Evolutionary conservation across 176 grass and related monocot species (phyloP), one percentile per base, ranked within the genome.

Genomic region (Tuctoria greenei): DNA sequence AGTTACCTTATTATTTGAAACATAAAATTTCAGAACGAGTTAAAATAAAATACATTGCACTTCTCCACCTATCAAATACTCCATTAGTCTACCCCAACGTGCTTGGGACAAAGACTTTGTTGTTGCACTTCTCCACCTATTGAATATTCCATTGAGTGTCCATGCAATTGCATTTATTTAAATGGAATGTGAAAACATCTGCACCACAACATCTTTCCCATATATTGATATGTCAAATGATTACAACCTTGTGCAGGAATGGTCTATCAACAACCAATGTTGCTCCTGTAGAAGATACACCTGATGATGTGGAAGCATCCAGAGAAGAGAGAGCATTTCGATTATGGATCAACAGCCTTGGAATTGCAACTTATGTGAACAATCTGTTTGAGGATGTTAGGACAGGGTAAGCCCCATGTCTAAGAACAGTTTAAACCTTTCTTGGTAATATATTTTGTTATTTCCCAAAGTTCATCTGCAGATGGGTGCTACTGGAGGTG

Each of bases 371-470:
- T 51, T 92, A 97, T 67, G 86, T 97, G 47, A 97, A 97, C 70
- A 81, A 93, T 85, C 77, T 97, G 79, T 97, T 97, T 91, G 95
- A 97, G 87, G 95, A 97, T 81, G 91, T 97, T 75, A 92, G 87
- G 72, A 97, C 90, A 57, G 95, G 95, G 95, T 97, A 83, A 61
- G 79, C 11, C 23, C 49, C 31, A 50, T 72, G 1, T 69, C 17
- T 21, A 84, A 42, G 5, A 64, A 23, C 8, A 49, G 0, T 6
- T 4, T 57, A 31, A 23, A 55, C 16, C 37, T 38, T 65, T 64
- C 58, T 69, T 63, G 1, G 28, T 45, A 58, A 58, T 67, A 54
- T 73, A 50, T 50, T 54, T 61, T 73, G 18, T 1, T 45, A 56
- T 67, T 83, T 21, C 79, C 4, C 12, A 0, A 79, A 63, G 44